Base-by-base conservation (phyloP, 495 filamentous ascomycete species). In the Tuber aestivum region DNA sequence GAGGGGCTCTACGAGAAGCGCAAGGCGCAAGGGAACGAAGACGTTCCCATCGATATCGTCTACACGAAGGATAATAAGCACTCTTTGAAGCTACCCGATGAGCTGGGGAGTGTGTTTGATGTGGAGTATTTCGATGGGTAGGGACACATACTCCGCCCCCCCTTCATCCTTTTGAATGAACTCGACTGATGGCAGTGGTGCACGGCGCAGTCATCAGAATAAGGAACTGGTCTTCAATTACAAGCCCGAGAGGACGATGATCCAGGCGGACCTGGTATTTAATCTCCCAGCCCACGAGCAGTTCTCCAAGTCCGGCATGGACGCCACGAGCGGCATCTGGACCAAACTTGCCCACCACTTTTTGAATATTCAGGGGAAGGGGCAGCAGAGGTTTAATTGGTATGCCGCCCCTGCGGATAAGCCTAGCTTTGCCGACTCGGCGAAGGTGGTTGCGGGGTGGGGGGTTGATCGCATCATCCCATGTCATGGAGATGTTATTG, bases 401-500 rank as follows among this genome's bases (percentile, higher is more conserved):
- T 93, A 97, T 83, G 87, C 20, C 8, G 8, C 48, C 23, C 27
- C n/a, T 85, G 18, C 80, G 10, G 89, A 97, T 84, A 86, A 94
- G 70, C 45, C 81, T 21, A 90, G 88, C 8, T 97, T 94, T 81
- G 88, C 89, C 72, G 86, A 88, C 78, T 92, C 91, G 77, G 85
- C 93, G 44, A 82, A 83, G 77, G 86, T 89, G 76, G 96, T 99
- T 77, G 86, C 87, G 41, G 82, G 81, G 61, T 99, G 95, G 95
- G 92, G 95, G 76, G 94, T 97, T 80, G 90, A 94, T 77, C 91
- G 89, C 32, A 87, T 99, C 76, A 90, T 98, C 81, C 93, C 94
- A 1, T 97, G 94, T 83, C 95, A 99, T 86, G 95, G 95, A 14
- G 95, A 99, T 87, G 90, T 92, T 41, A 90, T 97, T 76, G 91